Base-by-base conservation (phyloP, 345 rosid species). In the Salix exigua region DNA sequence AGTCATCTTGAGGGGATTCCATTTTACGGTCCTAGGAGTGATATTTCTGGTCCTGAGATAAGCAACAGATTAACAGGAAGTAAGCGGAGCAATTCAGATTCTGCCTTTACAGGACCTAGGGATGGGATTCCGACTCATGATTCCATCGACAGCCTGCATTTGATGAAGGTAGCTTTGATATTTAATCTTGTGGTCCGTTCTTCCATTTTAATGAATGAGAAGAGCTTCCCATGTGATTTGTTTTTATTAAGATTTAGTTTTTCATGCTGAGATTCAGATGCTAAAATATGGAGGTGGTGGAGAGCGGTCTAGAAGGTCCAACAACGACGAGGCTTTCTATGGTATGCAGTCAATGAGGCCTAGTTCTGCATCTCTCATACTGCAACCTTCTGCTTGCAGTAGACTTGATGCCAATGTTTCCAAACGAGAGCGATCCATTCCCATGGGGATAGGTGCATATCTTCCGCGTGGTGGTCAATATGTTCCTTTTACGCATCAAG, bases 1-100 rank as follows among this genome's bases (percentile, higher is more conserved):
- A 91, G 73, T 84, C 94, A 90, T 84, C 91, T 91, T 28, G 94
- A 91, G 82, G 98, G 97, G n/a, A 85, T 91, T 83, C 97, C 95
- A 38, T 89, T 79, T 86, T 92, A 89, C 73, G 85, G 89, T 75
- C 87, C 91, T 35, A 89, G 95, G 79, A 88, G 91, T 66, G 95
- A 91, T 25, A 78, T 85, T 65, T 91, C 96, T 38, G 88, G 89
- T 44, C 82, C 87, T 63, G 92, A 90, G 73, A 88, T 88, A 78
- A 88, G 86, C 88, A 88, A 86, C 78, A 85, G 92, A 76, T 66
- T 88, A 73, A 75, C 79, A 0, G 94, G 96, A 83, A 87, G 86
- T 77, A 95, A 95, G 86, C 89, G 96, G 66, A 90, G 94, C 67
- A 88, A 87, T 78, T 85, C 92, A 1, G 98, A 93, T 82, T 89